Evolutionary conservation across 768 basidiomycete species (phyloP).

Genomic region (Mycena vitilis): DNA sequence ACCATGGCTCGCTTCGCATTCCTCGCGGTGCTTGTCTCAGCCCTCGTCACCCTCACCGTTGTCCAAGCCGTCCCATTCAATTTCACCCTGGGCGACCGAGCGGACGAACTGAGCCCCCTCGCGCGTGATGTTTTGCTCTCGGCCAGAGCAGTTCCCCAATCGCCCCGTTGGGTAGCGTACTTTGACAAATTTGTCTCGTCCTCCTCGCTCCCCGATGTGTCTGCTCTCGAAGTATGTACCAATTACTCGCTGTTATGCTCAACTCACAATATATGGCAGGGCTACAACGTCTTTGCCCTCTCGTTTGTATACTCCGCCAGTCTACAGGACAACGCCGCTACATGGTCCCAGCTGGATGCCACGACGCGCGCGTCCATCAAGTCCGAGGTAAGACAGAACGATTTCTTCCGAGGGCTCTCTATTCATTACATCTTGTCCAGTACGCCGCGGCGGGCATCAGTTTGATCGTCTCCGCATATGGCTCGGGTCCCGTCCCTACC

Average conservation of each 20-base stretch:
- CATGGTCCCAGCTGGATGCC: slow-evolving; percentile 20
- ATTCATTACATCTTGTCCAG: too few species aligned
- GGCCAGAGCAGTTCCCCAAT: slow-evolving; percentile 22
- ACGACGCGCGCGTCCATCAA: slow-evolving; percentile 52
- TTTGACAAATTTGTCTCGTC: slow-evolving; percentile 33
- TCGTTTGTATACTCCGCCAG: slow-evolving; percentile 28
- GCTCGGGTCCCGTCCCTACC: slow-evolving; percentile 71
- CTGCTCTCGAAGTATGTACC: slow-evolving; percentile 9
- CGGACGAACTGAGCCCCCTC: slow-evolving; percentile 24
- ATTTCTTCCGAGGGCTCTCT: too few species aligned
- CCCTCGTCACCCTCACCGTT: slow-evolving; percentile 17
- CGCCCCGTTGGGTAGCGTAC: slow-evolving; percentile 30
- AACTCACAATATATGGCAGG: slow-evolving; percentile 23
- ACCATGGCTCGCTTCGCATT: slow-evolving; percentile 27
- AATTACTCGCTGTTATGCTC: slow-evolving; percentile 9
- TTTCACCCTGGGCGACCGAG: slow-evolving; percentile 19
- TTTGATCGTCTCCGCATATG: slow-evolving; percentile 71
- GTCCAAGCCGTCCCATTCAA: slow-evolving; percentile 22
- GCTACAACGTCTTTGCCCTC: slow-evolving; percentile 32
- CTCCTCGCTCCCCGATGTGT: slow-evolving; percentile 20
- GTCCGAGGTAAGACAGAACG: too few species aligned
- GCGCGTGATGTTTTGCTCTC: slow-evolving; percentile 29
- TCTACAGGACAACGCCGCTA: slow-evolving; percentile 25
- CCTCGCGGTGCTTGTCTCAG: slow-evolving; percentile 31
- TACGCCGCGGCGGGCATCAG: slow-evolving; percentile 70